Evolutionary conservation across 2,329 filamentous ascomycete genomes (phyloP).

Genomic region (Emmonsiellopsis sp.): DNA sequence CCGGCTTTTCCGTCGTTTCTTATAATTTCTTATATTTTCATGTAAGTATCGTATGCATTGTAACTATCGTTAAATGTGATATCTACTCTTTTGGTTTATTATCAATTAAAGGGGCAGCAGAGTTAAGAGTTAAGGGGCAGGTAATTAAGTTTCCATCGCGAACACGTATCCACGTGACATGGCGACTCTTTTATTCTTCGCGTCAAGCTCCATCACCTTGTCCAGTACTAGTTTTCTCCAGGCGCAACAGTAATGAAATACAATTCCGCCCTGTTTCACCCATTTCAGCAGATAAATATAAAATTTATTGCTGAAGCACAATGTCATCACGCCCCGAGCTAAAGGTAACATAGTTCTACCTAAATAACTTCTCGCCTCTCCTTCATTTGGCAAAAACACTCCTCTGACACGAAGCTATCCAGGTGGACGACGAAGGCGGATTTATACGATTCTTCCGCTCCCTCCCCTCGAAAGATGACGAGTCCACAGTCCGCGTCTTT

Average conservation of each 20-base stretch:
- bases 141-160: conserved; percentile 20
- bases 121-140: background rate
- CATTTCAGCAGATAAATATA: background rate
- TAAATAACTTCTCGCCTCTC: background rate
- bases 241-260: background rate
- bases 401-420: conserved; percentile 7
- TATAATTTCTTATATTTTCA: too few species aligned
- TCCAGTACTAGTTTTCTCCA: background rate
- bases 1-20: too few species aligned
- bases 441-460: conserved; percentile 96
- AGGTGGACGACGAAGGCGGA: conserved; percentile 93
- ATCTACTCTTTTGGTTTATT: too few species aligned
- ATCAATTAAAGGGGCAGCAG: background rate
- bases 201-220: background rate
- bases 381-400: background rate
- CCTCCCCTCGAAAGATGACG: conserved; percentile 57
- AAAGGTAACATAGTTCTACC: conserved; percentile 42
- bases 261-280: too few species aligned
- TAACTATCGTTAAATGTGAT: too few species aligned
- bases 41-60: background rate
- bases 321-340: conserved; percentile 67
- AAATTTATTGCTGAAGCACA: conserved; percentile 17
- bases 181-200: background rate
- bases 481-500: conserved; percentile 71
- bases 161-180: conserved; percentile 2